phyloP scores from a whole-genome alignment of 2,329 filamentous ascomycete genomes.

The Drechslerella dactyloides region DNA sequence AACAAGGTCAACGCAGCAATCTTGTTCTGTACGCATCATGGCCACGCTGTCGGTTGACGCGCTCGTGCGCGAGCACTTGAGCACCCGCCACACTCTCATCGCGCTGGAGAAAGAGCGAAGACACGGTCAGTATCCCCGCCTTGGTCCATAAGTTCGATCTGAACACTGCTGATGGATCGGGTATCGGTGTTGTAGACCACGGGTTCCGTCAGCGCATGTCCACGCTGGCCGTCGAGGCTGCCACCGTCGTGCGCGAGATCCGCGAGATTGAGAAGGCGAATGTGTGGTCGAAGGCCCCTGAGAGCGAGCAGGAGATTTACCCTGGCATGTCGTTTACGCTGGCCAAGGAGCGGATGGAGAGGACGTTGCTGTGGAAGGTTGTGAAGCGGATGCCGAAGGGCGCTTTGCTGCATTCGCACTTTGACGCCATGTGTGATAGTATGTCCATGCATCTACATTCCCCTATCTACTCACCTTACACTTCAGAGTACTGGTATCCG shows the following conservation, averaged over 20 bases:
- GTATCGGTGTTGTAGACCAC: conserved; percentile 64
- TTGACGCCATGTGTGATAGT: conserved; percentile 86
- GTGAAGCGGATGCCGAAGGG: conserved; percentile 88
- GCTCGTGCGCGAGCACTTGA: conserved; percentile 71
- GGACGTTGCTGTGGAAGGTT: conserved; percentile 83
- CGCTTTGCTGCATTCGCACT: conserved; percentile 80
- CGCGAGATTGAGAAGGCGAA: conserved; percentile 76
- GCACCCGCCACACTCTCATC: conserved; percentile 76
- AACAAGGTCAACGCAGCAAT: conserved; percentile 38
- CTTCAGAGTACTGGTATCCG: too few relatives aligned
- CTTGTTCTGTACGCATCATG: neutral
- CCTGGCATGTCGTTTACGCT: conserved; percentile 94
- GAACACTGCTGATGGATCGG: conserved; percentile 16
- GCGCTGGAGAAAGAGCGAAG: conserved; percentile 80
- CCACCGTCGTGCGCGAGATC: conserved; percentile 79
- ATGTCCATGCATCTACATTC: conserved; percentile 23
- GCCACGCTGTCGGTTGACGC: conserved; percentile 28
- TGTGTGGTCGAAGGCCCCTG: conserved; percentile 77
- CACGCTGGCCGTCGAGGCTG: conserved; percentile 77
- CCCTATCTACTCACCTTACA: neutral
- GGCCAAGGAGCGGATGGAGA: conserved; percentile 84
- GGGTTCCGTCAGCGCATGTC: conserved; percentile 77
- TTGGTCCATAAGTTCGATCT: too few relatives aligned
- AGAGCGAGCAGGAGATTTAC: conserved; percentile 69
- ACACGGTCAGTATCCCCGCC: conserved; percentile 67